Percentiles rank a stretch among this genome's conserved stretches.
These are phyloP conservation scores for Thelonectria blattea DNA, from an alignment of 2,329 filamentous ascomycete species.

Conservation along the genomic window DNA sequence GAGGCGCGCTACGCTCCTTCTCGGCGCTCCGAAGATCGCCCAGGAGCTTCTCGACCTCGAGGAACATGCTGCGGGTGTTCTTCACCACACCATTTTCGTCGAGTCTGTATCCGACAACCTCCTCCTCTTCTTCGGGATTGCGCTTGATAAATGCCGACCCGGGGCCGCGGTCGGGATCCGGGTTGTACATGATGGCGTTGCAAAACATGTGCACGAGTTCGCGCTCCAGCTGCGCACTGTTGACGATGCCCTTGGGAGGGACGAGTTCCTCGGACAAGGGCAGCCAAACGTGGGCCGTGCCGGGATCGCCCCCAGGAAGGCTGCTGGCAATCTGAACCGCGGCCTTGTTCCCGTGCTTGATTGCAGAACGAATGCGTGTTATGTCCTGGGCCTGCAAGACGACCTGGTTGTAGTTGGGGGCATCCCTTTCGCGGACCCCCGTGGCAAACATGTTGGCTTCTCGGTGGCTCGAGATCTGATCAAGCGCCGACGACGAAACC, in stretches of 20 bases:
- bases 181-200: slow-evolving; percentile 98
- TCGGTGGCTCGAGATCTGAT: slow-evolving; percentile 78
- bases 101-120: slow-evolving; percentile 65
- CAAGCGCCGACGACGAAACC: slow-evolving; percentile 74
- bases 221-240: slow-evolving; percentile 88
- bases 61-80: slow-evolving; percentile 88
- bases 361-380: slow-evolving; percentile 77
- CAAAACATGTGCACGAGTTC: slow-evolving; percentile 97
- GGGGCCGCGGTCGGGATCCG: slow-evolving; percentile 75
- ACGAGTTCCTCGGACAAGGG: slow-evolving; percentile 78
- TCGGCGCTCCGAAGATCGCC: slow-evolving; percentile 79
- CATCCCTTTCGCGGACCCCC: slow-evolving; percentile 75
- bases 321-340: slow-evolving; percentile 65
- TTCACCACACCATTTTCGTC: slow-evolving; percentile 88
- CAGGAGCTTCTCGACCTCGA: slow-evolving; percentile 81
- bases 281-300: slow-evolving; percentile 64
- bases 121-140: slow-evolving; percentile 51
- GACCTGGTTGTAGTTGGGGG: slow-evolving; percentile 76
- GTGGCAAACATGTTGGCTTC: slow-evolving; percentile 81
- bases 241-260: slow-evolving; percentile 89
- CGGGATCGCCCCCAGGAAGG: slow-evolving; percentile 65
- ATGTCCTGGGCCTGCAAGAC: slow-evolving; percentile 79
- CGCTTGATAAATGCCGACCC: slow-evolving; percentile 64
- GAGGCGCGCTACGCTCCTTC: slow-evolving; percentile 52
- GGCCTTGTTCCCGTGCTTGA: slow-evolving; percentile 73